Base-by-base conservation (phyloP, 495 filamentous ascomycete genomes). In the Daldinia decipiens region DNA sequence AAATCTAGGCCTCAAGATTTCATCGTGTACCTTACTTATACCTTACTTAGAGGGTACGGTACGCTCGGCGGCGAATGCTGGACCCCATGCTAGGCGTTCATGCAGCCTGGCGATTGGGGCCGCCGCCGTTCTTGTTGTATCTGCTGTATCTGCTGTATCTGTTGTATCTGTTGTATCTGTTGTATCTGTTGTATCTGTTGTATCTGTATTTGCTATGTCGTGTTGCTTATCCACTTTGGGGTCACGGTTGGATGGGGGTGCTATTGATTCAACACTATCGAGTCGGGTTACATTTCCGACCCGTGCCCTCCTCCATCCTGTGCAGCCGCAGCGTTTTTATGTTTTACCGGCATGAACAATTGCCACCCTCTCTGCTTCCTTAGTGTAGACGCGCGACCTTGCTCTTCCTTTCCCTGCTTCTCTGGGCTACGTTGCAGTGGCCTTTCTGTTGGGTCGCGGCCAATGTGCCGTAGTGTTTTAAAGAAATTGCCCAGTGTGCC, bases 281-380 rank as follows among this genome's bases (percentile, higher is more conserved):
- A 74, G 71, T 74, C 71, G 71, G 71, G 67, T 74, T 70, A 67
- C 71, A 70, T 74, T 74, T 67, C 71, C 71, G 71, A 74, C 67
- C 67, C 67, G 71, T 70, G 62, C 71, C 50, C 62, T 69, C 67
- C 59, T 63, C 59, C 70, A 67, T 74, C 62, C 71, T 74, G 67
- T 70, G 71, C 71, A 73, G 71, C 71, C 67, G 71, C 71, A 70
- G 71, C 71, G 59, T 67, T 71, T 74, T 61, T 70, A 70, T 62
- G 67, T 70, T 70, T 74, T 74, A 64, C 71, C 71, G 67, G 71
- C 71, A 74, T 74, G 71, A 70, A 67, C 67, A 70, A 74, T 70
- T 67, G 71, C 71, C 71, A 47, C 43, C 69, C 71, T 53, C 61
- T 65, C 27, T 36, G 38, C 29, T 32, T 70, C 26, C 56, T 55